phyloP scores from a whole-genome alignment of 108 stramenopile genomes.

The Cylindrotheca closterium region DNA sequence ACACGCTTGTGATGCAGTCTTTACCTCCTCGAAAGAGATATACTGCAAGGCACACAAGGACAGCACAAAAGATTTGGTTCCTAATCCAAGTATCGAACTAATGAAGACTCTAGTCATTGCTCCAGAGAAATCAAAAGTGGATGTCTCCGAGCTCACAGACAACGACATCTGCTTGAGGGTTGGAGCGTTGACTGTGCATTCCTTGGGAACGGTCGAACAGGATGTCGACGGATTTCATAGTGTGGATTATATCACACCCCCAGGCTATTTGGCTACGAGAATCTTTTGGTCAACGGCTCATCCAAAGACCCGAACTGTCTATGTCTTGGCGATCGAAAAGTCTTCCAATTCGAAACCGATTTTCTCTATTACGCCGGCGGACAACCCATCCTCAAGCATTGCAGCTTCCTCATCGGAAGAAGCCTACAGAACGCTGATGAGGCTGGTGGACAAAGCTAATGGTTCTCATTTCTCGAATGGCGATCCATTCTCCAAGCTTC shows the following conservation, averaged over 20 bases:
- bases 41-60: constrained; percentile 46
- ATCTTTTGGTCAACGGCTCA: constrained; percentile 66
- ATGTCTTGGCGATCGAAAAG: constrained; percentile 50
- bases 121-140: constrained; percentile 27
- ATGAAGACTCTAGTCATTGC: constrained; percentile 59
- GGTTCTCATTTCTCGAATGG: constrained; percentile 50
- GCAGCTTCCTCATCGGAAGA: constrained; percentile 18
- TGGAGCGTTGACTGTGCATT: constrained; percentile 54
- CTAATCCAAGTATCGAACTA: constrained; percentile 44
- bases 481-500: constrained; percentile 49
- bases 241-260: constrained; percentile 54
- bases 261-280: constrained; percentile 56
- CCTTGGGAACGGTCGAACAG: constrained; percentile 54
- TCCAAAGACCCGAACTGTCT: constrained; percentile 53
- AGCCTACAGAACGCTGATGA: constrained; percentile 40
- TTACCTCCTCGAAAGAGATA: constrained; percentile 49
- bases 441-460: constrained; percentile 41
- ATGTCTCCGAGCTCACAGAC: constrained; percentile 20
- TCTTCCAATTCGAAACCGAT: constrained; percentile 20
- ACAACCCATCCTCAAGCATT: constrained; percentile 38
- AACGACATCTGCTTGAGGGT: constrained; percentile 41
- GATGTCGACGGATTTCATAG: constrained; percentile 58
- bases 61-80: constrained; percentile 26
- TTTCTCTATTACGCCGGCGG: constrained; percentile 54
- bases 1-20: constrained; percentile 49